Base-by-base conservation (phyloP, 305 asterid genomes). In the Solanum hybrid region DNA sequence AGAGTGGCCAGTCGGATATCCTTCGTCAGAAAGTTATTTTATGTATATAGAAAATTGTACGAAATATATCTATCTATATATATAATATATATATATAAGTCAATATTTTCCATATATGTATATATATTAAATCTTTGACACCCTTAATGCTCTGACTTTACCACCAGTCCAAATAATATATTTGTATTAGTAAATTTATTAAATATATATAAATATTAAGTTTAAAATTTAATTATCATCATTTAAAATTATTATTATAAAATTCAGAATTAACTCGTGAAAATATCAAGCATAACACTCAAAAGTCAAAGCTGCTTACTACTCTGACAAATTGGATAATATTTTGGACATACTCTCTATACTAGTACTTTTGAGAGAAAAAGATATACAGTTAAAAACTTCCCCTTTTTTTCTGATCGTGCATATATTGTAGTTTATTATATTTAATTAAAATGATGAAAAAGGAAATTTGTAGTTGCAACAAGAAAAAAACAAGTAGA, bases 111-210 rank as follows among this genome's bases (percentile, higher is more conserved):
- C n/a, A n/a, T 33, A 33, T 33, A 33, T 33, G 5, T 33, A 33
- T 33, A 33, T 33, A 33, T 33, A 33, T 33, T 33, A 61, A 20
- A 61, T 61, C 0, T 61, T 61, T 3, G 11, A 61, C 2, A 61
- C 0, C 0, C 5, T 7, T 61, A 20, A 20, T 0, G 5, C 12
- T 61, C 0, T 20, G 11, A 61, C 72, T 61, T 20, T 0, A 0
- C 1, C 5, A 61, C 12, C 1, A 1, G 0, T 22, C 1, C 2
- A 65, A 65, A 8, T 65, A 65, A 65, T 65, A 22, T 22, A 22
- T 65, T 65, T 22, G 2, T 3, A 4, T 22, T 65, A 65, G 1
- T 65, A 65, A 65, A 22, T 8, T 22, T 61, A 61, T 61, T 20
- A 20, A 20, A 20, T 20, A 51, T 20, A 20, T 7, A 61, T 51